These are phyloP conservation scores for Globisporangium polare DNA, from an alignment of 352 stramenopile species.

Conservation along the genomic window DNA sequence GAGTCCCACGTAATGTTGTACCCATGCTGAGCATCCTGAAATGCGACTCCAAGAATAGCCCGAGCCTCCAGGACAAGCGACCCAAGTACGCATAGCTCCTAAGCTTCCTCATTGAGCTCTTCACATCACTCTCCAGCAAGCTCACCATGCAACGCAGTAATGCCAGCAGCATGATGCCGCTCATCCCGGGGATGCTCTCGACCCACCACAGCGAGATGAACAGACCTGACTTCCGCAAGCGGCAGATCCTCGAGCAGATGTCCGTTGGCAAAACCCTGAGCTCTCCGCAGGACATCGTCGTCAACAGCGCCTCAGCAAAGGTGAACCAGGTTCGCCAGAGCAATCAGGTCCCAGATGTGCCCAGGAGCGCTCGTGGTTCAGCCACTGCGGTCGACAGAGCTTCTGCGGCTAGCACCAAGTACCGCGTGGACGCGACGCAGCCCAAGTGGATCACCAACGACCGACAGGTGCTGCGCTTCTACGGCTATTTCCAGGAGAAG, in stretches of 20 bases:
- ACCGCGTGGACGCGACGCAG: constrained; percentile 40
- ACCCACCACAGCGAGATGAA: constrained; percentile 40
- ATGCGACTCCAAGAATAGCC: constrained; percentile 6
- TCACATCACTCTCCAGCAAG: too few relatives aligned
- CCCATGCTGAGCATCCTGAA: background rate
- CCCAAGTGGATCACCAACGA: constrained; percentile 70
- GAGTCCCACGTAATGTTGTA: background rate
- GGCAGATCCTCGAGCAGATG: constrained; percentile 67
- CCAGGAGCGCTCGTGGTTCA: background rate
- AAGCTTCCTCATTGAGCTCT: background rate
- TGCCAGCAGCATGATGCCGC: constrained; percentile 18
- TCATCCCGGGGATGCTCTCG: constrained; percentile 58
- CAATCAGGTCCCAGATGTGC: background rate
- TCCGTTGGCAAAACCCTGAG: constrained; percentile 33
- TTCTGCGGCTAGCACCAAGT: constrained; percentile 29
- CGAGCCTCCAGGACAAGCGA: background rate
- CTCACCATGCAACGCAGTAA: constrained; percentile 9
- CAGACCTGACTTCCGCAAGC: constrained; percentile 51
- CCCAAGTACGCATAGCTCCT: background rate
- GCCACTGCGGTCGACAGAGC: background rate
- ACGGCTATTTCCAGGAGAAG: constrained; percentile 83
- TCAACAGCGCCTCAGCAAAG: constrained; percentile 10
- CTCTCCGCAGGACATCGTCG: background rate
- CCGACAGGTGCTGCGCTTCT: constrained; percentile 88
- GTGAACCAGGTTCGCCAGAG: constrained; percentile 8